Base-by-base conservation (phyloP, 78 protist genomes). In the Protostelium mycophagum region DNA sequence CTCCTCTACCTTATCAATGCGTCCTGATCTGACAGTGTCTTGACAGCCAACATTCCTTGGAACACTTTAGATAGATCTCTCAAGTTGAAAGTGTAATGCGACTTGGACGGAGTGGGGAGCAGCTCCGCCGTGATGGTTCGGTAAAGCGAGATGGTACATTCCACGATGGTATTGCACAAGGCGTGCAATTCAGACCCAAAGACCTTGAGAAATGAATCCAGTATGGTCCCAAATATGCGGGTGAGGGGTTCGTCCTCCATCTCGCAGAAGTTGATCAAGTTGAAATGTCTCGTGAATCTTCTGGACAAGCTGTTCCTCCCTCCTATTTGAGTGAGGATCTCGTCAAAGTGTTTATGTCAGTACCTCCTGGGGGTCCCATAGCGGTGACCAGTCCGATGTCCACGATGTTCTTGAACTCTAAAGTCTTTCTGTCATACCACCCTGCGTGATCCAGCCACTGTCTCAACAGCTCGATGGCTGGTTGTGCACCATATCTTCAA, bases 31-130 rank as follows among this genome's bases (percentile, higher is more conserved):
- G 34, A 34, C 37, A 91, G 9, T 28, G 36, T 0, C 10, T 92
- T 90, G 34, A 88, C 91, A 84, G 85, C 63, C 83, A 90, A 89
- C 28, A 96, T 29, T 28, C 97, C 97, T 63, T 96, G 96, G 88
- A 97, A 88, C 35, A 97, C 97, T 28, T 92, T 93, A 28, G 96
- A 0, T 1, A 98, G 87, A 73, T 97, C 99, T n/a, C 99, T 95
- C 87, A 98, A 86, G 94, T 97, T 98, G 98, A 97, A 98, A 1
- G 98, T 94, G 95, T 98, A 98, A 92, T 98, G 99, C 28, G 94
- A 91, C 86, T 95, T 95, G 35, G 89, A 84, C 0, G 98, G 99
- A 0, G 98, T 97, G 25, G 99, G 99, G 5, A 95, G 91, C 83
- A 97, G 90, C 38, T 83, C 88, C 0, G 0, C 29, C 39, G 38